Base-by-base conservation (phyloP, 805 yeast species). In the Sugiyamaella boreocaroliniensis region DNA sequence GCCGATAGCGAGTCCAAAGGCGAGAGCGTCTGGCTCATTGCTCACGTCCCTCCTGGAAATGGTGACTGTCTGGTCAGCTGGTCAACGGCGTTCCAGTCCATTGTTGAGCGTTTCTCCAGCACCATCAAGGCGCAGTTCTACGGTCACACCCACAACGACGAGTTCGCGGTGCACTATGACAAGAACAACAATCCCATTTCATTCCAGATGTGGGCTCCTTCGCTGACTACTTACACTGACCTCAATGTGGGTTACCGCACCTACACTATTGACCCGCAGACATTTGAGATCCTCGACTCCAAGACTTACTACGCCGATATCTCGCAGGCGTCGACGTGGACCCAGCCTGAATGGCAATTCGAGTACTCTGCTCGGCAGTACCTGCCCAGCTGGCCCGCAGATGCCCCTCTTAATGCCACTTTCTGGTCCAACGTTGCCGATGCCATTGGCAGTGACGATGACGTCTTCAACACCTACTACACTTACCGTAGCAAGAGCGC, bases 61-160 rank as follows among this genome's bases (percentile, higher is more conserved):
- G 74, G 69, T 55, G 85, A 82, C 58, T 76, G 83, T 18, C 67
- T 84, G 46, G 89, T 89, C 11, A 70, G 80, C 42, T 83, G 79
- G 50, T 75, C 86, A 20, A 72, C 76, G 50, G 69, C 80, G 34
- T 79, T 82, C 56, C 69, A 75, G 37, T 77, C 78, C 55, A 78
- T 83, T 43, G 74, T 85, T 22, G 82, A 80, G 60, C 74, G 89
- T 65, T 84, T 83, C 66, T 78, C 85, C 29, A 75, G 76, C 61
- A 81, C 85, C 10, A 80, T 84, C 64, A 85, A 87, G 9, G 84
- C 78, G 46, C 71, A 81, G 29, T 84, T 84, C 71, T 82, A 76
- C 63, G 90, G 89, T 19, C 87, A 83, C 62, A 81, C 86, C 4
- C 89, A 84, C 61, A 69, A 71, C 58, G 90, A 84, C 66, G 85